Conservation (phyloP, 169 alveolate species). For the Cryptosporidium xiaoi region DNA sequence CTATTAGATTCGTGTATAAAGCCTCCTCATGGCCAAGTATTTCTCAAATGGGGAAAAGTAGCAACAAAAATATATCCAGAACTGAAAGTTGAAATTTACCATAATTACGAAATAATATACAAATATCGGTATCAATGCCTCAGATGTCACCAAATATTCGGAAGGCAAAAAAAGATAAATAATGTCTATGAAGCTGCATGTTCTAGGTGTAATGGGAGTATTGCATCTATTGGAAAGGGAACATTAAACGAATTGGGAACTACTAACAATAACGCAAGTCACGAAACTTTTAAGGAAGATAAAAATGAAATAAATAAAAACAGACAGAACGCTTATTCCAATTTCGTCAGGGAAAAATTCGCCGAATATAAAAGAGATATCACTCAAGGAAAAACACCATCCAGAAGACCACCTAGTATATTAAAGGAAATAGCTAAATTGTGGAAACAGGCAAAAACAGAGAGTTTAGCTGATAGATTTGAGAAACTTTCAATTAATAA, state of each 20-base stretch:
- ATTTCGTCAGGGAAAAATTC: slow-evolving; percentile 61
- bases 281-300: background rate
- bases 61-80: slow-evolving; percentile 64
- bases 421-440: slow-evolving; percentile 63
- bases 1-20: slow-evolving; percentile 44
- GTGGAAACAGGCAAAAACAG: slow-evolving; percentile 33
- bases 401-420: slow-evolving; percentile 71
- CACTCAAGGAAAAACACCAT: slow-evolving; percentile 27
- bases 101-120: slow-evolving; percentile 60
- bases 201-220: slow-evolving; percentile 38
- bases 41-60: slow-evolving; percentile 72
- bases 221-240: slow-evolving; percentile 58
- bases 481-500: slow-evolving; percentile 44
- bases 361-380: slow-evolving; percentile 32
- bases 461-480: slow-evolving; percentile 7
- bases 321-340: slow-evolving; percentile 22
- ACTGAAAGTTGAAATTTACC: slow-evolving; percentile 62
- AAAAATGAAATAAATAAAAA: background rate
- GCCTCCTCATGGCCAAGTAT: slow-evolving; percentile 73
- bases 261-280: background rate
- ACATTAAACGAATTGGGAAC: background rate
- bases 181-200: slow-evolving; percentile 43
- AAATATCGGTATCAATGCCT: slow-evolving; percentile 65
- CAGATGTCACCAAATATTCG: slow-evolving; percentile 61
- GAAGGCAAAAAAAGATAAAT: slow-evolving; percentile 63